Evolutionary conservation across 495 filamentous ascomycete genomes (phyloP).

Genomic region (Chaetomium tenue): DNA sequence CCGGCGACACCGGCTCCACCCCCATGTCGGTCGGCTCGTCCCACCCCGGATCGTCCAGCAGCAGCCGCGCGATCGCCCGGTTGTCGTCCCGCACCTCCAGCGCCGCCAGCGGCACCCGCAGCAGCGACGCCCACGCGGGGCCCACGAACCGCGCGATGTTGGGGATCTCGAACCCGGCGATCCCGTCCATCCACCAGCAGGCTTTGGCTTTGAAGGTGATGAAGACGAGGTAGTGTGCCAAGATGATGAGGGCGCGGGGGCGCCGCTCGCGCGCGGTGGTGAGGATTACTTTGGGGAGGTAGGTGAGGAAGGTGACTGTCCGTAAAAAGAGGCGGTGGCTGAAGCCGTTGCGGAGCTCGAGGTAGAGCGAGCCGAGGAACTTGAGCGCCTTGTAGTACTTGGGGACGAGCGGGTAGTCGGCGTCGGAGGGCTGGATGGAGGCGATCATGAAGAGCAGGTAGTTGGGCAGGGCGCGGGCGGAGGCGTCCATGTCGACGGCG

Average conservation of each 20-base stretch:
- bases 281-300: conserved; percentile 52
- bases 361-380: conserved; percentile 46
- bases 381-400: conserved; percentile 42
- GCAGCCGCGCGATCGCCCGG: conserved; percentile 33
- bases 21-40: conserved; percentile 29
- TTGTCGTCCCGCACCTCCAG: conserved; percentile 20
- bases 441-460: conserved; percentile 47
- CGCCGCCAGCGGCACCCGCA: conserved; percentile 40
- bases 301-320: conserved; percentile 46
- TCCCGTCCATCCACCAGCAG: conserved; percentile 48
- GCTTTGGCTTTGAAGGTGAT: conserved; percentile 34
- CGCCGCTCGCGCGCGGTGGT: conserved; percentile 49
- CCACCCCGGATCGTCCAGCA: conserved; percentile 42
- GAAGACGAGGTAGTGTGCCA: conserved; percentile 50
- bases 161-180: conserved; percentile 41
- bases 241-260: conserved; percentile 55
- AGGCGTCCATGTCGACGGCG: conserved; percentile 37
- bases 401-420: conserved; percentile 32
- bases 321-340: conserved; percentile 39
- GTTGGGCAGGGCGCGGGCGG: conserved; percentile 38
- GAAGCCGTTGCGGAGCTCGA: conserved; percentile 40
- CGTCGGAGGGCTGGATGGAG: conserved; percentile 35
- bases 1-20: conserved; percentile 11
- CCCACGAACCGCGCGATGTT: conserved; percentile 42
- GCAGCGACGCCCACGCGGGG: conserved; percentile 34